A percentile compares a stretch with the other conserved stretches of the same genome.
Conservation (phyloP, 768 basidiomycete genomes). For the Xerocomellus chrysenteron region DNA sequence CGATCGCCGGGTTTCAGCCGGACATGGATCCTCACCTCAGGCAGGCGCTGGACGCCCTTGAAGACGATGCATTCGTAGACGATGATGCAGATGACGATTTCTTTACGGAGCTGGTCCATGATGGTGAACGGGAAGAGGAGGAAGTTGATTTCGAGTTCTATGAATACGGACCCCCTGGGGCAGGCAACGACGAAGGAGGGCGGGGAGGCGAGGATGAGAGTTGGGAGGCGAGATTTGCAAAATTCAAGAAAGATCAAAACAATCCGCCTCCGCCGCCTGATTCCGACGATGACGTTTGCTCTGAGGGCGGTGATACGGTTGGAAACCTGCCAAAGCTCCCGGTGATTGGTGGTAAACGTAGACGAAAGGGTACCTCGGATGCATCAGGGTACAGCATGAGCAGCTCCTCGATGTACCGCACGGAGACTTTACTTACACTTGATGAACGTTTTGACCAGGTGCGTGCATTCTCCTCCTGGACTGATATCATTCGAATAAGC, state of each 20-base stretch:
- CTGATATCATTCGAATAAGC: neutral
- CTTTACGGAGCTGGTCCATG: conserved; percentile 67
- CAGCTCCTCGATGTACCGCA: conserved; percentile 93
- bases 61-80: conserved; percentile 93
- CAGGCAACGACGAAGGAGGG: conserved; percentile 23
- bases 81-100: conserved; percentile 73
- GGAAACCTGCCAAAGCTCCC: conserved; percentile 70
- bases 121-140: conserved; percentile 63
- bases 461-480: conserved; percentile 19
- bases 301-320: conserved; percentile 81
- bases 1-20: conserved; percentile 86
- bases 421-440: conserved; percentile 80
- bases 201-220: conserved; percentile 33
- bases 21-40: conserved; percentile 96
- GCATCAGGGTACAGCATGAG: conserved; percentile 98
- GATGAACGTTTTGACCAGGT: conserved; percentile 97
- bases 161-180: conserved; percentile 41
- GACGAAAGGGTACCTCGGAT: conserved; percentile 73
- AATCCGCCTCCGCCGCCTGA: conserved; percentile 29
- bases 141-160: conserved; percentile 68
- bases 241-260: conserved; percentile 63
- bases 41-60: conserved; percentile 89
- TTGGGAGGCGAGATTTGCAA: conserved; percentile 82
- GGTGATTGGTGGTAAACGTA: conserved; percentile 75
- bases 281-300: conserved; percentile 52